Conservation (phyloP, 306 rosid species). For the Cercis canadensis region DNA sequence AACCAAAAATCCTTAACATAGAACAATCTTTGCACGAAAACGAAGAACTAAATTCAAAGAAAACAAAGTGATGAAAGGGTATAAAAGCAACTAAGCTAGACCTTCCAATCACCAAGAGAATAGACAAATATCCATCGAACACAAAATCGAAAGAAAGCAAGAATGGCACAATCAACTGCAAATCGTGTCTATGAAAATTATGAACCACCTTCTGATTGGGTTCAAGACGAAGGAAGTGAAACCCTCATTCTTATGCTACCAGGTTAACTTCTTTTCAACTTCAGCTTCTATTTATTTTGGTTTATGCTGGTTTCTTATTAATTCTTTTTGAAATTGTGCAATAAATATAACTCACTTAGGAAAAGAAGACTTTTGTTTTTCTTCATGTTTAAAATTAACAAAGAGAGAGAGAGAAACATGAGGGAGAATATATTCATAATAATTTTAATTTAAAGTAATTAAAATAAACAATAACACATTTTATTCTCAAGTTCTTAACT, state of each 20-base stretch:
- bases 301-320: background rate
- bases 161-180: constrained; percentile 17
- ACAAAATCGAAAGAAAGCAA: background rate
- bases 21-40: constrained; percentile 43
- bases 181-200: constrained; percentile 42
- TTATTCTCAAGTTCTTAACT: no score
- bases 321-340: no score
- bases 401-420: no score
- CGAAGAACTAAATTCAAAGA: constrained; percentile 33
- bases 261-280: constrained; percentile 42
- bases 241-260: constrained; percentile 54
- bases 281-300: background rate
- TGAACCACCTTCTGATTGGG: constrained; percentile 55
- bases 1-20: background rate
- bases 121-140: constrained; percentile 8
- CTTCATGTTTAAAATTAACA: no score
- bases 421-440: no score
- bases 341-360: no score
- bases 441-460: no score
- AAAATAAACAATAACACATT: no score
- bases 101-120: constrained; percentile 16
- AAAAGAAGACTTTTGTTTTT: no score
- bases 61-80: constrained; percentile 21
- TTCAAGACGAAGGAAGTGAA: constrained; percentile 37
- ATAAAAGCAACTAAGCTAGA: constrained; percentile 13